phyloP scores from a whole-genome alignment of 106 monocot species.

The Amphibolis antarctica region DNA sequence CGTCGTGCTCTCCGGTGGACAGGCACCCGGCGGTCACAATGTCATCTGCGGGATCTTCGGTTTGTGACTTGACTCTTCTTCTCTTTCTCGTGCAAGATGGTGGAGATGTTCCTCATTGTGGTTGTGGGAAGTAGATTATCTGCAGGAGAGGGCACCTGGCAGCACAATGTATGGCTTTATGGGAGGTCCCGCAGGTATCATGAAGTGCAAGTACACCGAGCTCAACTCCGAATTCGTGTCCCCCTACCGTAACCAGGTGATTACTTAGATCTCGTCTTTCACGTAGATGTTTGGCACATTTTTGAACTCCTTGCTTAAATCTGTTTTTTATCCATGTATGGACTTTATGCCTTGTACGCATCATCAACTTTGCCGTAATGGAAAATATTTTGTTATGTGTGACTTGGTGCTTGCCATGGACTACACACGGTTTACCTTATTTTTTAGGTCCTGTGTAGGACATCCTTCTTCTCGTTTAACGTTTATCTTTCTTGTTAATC shows the following conservation, averaged over 20 bases:
- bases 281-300: no score
- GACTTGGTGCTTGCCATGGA: no score
- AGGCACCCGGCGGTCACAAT: constrained; percentile 97
- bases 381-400: no score
- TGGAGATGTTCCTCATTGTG: not conserved
- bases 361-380: no score
- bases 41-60: constrained; percentile 95
- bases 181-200: constrained; percentile 93
- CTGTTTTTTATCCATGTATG: no score
- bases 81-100: not conserved
- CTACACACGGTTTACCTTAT: no score
- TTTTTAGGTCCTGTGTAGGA: no score
- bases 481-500: no score
- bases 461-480: no score
- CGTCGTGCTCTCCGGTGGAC: constrained; percentile 91
- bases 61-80: constrained; percentile 10
- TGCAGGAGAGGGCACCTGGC: constrained; percentile 65
- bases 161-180: constrained; percentile 79
- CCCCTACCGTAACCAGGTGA: constrained; percentile 92
- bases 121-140: constrained; percentile 47
- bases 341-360: no score
- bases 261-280: no score
- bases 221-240: constrained; percentile 75
- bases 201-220: constrained; percentile 90
- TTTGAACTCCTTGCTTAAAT: not conserved